Evolutionary conservation across 768 basidiomycete genomes (phyloP), one percentile per base, ranked within the genome.

Genomic region (Collybiopsis luxurians): DNA sequence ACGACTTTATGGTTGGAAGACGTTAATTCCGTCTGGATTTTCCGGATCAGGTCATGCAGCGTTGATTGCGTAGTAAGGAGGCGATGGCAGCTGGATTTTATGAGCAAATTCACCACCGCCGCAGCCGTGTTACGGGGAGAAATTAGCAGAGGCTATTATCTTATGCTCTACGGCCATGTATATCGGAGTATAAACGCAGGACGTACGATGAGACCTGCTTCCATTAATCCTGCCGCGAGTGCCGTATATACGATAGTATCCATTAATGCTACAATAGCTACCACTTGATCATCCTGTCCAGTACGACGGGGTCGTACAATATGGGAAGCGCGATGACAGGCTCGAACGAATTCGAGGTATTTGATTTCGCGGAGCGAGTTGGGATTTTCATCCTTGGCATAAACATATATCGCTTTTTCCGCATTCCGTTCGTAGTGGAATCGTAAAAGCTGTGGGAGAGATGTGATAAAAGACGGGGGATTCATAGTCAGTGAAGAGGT

Each of bases 311-410:
- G 77, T 12, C 73, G 68, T 10, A 80, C 43, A n/a, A 62, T 57
- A 59, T 75, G 75, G 0, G 78, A 77, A 26, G 74, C 66, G 15
- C 78, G 73, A 58, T 80, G 74, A 42, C 69, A 71, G 11, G 79
- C 80, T 11, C 74, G 72, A n/a, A 68, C 72, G 58, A 80, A 81
- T 53, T 81, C 77, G 6, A 77, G 54, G 47, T 73, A 69, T 6
- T 73, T 69, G 34, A 81, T 70, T 21, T 51, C 55, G 4, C 66
- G 64, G 17, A 69, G 56, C 5, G 13, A 5, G 2, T 17, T 44
- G 23, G 59, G 53, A 2, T 65, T 56, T 1, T 56, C 55, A 34
- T 53, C 53, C 34, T 70, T 67, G 9, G 66, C 52, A 38, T 69
- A 79, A 7, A 65, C 59, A 43, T 64, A 78, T 10, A 71, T 59